A percentile compares a stretch with the other conserved stretches of the same genome.
phyloP scores from a whole-genome alignment of 1,139 yeast species.

The Debaryomyces sp. region DNA sequence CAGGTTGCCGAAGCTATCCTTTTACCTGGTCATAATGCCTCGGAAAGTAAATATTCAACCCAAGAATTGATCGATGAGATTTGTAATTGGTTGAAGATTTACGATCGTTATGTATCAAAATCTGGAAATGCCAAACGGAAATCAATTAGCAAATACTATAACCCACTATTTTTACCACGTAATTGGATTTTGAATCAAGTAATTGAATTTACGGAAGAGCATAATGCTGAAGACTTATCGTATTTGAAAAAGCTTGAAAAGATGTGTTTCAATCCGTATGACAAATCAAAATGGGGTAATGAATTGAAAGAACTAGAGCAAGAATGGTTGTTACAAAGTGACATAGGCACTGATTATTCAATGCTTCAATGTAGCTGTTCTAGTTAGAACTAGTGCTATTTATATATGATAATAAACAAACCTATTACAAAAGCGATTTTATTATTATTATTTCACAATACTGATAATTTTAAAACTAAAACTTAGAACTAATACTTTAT shows the following conservation, averaged over 20 bases:
- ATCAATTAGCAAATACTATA: slow-evolving; percentile 46
- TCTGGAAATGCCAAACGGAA: slow-evolving; percentile 34
- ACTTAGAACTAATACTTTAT: slow-evolving; percentile 5
- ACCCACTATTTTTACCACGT: slow-evolving; percentile 83
- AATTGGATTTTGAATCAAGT: slow-evolving; percentile 90
- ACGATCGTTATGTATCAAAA: slow-evolving; percentile 38
- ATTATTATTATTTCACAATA: neutral
- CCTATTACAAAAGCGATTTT: neutral
- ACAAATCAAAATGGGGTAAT: slow-evolving; percentile 62
- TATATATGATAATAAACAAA: neutral
- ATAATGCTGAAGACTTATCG: slow-evolving; percentile 36
- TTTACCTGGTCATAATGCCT: slow-evolving; percentile 20
- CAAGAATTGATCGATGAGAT: slow-evolving; percentile 36
- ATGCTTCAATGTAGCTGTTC: slow-evolving; percentile 73
- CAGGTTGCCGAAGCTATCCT: slow-evolving; percentile 30
- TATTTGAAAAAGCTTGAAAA: slow-evolving; percentile 56
- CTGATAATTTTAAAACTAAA: neutral
- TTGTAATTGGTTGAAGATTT: slow-evolving; percentile 42
- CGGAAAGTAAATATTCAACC: slow-evolving; percentile 27
- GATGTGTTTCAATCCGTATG: slow-evolving; percentile 69
- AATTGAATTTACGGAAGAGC: slow-evolving; percentile 50
- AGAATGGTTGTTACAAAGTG: slow-evolving; percentile 55
- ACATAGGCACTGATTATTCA: slow-evolving; percentile 45
- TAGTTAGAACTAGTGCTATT: slow-evolving; percentile 35
- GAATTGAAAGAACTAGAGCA: slow-evolving; percentile 57